Evolutionary conservation across 345 rosid genomes (phyloP), one percentile per base, ranked within the genome.

Genomic region (Hirschfeldia incana): DNA sequence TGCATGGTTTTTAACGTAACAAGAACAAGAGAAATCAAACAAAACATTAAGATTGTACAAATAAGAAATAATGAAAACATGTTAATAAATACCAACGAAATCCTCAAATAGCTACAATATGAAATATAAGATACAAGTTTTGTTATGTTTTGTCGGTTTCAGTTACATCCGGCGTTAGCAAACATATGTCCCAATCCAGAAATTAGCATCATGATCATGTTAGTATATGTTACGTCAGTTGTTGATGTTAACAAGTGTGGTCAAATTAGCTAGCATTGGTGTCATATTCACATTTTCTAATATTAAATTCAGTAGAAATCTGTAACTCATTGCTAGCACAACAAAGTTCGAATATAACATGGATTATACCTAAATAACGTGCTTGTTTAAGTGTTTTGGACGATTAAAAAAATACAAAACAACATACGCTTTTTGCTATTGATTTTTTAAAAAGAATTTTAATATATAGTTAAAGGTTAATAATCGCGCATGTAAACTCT

Each of bases 401-500:
- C 55, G 15, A 13, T 46, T 46, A 13, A 11, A 46, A 46, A 13
- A 46, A 46, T 42, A 11, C 13, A 1, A 37, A 37, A 37, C 44
- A 37, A 37, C 44, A 9, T 1, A 42, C n/a, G 15, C 53, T 11
- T 46, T 53, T 57, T 21, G 70, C 37, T 21, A 36, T 17, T 53
- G 78, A 66, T 72, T 58, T 67, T 37, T 0, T 27, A 28, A 36
- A 21, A 32, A 30, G 2, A 21, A 26, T 1, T 28, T 6, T 57
- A 58, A 39, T 28, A 12, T 16, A 70, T 60, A 21, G 53, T 46
- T 46, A 12, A 46, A 39, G 21, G 46, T 44, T 58, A 33, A 78
- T 72, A 78, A 72, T 78, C 73, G 73, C 77, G 77, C 81, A 62
- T 78, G 74, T 59, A 33, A 58, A 21, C 55, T 44, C 42, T 59